Conservation (phyloP, 495 filamentous ascomycete species). For the Coniosporium apollinis region DNA sequence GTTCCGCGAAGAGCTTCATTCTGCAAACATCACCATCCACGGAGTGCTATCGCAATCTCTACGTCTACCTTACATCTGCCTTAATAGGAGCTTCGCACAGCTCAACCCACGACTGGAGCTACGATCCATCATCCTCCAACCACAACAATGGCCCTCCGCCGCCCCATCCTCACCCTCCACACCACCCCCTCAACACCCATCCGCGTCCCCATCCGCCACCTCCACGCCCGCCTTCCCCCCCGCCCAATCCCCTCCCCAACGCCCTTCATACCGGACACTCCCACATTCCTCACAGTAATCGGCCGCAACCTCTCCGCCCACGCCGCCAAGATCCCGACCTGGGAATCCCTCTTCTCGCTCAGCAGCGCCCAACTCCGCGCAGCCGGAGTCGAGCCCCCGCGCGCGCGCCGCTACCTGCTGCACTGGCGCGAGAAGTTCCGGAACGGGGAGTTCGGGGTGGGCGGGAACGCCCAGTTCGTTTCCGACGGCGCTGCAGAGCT, state of each 20-base stretch:
- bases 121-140: not conserved
- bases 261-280: constrained; percentile 68
- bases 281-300: constrained; percentile 82
- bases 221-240: constrained; percentile 18
- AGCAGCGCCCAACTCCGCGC: constrained; percentile 61
- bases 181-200: not conserved
- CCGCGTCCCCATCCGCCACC: constrained; percentile 4
- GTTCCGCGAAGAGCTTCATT: too few species aligned
- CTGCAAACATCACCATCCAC: too few species aligned
- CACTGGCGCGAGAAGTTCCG: constrained; percentile 74
- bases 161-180: constrained; percentile 7
- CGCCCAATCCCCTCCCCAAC: constrained; percentile 50
- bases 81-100: too few species aligned
- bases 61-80: too few species aligned
- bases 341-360: constrained; percentile 74
- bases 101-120: too few species aligned
- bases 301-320: constrained; percentile 72
- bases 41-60: too few species aligned
- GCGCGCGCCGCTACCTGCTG: constrained; percentile 65
- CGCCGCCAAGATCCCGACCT: constrained; percentile 65
- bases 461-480: constrained; percentile 61
- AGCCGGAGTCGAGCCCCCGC: constrained; percentile 71
- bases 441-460: constrained; percentile 54
- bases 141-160: constrained; percentile 6
- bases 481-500: constrained; percentile 54